Conservation (phyloP, 805 yeast species). For the Debaryomyces maramus region DNA sequence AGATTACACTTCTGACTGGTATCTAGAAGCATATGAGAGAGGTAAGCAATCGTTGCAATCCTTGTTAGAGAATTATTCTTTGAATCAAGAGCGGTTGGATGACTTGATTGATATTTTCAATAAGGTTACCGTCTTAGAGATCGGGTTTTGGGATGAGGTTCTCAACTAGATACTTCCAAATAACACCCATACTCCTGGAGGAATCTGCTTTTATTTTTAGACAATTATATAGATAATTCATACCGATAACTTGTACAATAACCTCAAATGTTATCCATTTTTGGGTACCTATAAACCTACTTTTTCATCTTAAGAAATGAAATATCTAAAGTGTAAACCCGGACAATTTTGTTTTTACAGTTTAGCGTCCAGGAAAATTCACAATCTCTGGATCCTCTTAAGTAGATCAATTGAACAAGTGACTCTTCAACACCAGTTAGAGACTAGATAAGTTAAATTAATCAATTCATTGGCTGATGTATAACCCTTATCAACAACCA, state of each 20-base stretch:
- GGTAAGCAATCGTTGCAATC: conserved; percentile 53
- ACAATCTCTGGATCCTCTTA: too few species aligned
- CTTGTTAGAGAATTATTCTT: conserved; percentile 31
- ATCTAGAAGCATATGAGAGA: conserved; percentile 47
- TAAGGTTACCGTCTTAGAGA: conserved; percentile 59
- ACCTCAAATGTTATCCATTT: too few species aligned
- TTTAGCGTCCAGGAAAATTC: too few species aligned
- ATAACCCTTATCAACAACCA: conserved; percentile 42
- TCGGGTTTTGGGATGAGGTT: conserved; percentile 66
- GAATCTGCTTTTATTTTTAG: too few species aligned
- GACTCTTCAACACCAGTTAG: neutral
- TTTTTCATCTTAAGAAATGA: too few species aligned
- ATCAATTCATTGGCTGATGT: conserved; percentile 25
- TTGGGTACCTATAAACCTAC: too few species aligned
- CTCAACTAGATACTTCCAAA: too few species aligned
- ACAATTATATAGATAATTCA: too few species aligned
- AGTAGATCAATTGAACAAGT: too few species aligned
- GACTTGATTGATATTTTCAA: conserved; percentile 58
- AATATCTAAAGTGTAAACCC: neutral
- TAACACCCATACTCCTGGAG: too few species aligned
- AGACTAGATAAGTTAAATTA: conserved; percentile 1
- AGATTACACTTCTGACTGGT: conserved; percentile 62
- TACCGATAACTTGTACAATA: too few species aligned
- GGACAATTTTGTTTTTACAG: neutral
- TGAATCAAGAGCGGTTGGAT: conserved; percentile 46